These are phyloP conservation scores for Colletotrichum acutatum DNA, from an alignment of 2,329 filamentous ascomycete genomes.

Conservation along the genomic window DNA sequence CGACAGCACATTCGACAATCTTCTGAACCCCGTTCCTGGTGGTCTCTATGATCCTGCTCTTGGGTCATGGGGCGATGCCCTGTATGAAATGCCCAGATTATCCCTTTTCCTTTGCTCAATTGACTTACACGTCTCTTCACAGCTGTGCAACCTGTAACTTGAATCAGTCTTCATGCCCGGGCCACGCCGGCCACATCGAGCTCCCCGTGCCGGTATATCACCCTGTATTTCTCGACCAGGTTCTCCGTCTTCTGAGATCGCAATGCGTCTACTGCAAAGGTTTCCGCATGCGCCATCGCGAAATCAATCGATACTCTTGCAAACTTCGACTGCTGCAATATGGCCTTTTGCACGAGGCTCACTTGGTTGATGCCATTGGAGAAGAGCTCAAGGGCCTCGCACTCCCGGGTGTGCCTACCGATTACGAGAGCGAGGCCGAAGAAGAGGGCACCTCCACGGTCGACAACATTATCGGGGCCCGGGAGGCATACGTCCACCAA, in stretches of 20 bases:
- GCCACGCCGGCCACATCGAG: conserved; percentile 95
- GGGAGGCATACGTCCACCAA: conserved; percentile 76
- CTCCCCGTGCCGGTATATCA: conserved; percentile 95
- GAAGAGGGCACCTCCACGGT: conserved; percentile 69
- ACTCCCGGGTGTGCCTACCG: conserved; percentile 46
- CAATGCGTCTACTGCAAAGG: conserved; percentile 93
- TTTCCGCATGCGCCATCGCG: conserved; percentile 80
- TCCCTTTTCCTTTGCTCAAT: background rate
- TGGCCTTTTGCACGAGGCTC: conserved; percentile 79
- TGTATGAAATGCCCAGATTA: conserved; percentile 65
- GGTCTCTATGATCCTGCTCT: conserved; percentile 94
- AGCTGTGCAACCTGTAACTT: conserved; percentile 95
- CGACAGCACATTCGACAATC: conserved; percentile 91
- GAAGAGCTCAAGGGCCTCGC: conserved; percentile 58
- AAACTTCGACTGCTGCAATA: conserved; percentile 88
- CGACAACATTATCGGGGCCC: conserved; percentile 63
- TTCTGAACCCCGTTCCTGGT: conserved; percentile 88
- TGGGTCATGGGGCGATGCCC: conserved; percentile 87
- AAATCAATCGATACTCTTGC: conserved; percentile 83
- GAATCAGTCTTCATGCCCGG: conserved; percentile 83
- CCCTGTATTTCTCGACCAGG: conserved; percentile 95
- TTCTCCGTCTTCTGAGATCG: conserved; percentile 84
- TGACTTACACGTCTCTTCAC: conserved; percentile 36
- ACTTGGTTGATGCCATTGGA: conserved; percentile 64
- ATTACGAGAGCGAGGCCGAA: conserved; percentile 69